These are phyloP conservation scores for Monascus purpureus DNA, from an alignment of 495 filamentous ascomycete species.

Conservation along the genomic window DNA sequence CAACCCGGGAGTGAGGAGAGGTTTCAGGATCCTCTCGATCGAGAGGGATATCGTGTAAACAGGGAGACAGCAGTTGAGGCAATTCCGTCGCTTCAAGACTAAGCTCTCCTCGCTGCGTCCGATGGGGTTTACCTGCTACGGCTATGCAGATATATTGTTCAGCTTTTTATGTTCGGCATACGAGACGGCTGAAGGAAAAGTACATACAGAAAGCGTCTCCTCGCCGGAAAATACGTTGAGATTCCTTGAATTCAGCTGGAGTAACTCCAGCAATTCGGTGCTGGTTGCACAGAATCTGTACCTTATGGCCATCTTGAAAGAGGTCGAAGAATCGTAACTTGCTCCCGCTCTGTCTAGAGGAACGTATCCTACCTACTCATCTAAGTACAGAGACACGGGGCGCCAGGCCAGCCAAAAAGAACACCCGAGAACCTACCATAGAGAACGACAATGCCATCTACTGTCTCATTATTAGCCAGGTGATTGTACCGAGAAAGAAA, in stretches of 20 bases:
- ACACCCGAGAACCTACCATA: conserved; percentile 29
- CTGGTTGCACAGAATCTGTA: conserved; percentile 64
- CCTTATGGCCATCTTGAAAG: conserved; percentile 47
- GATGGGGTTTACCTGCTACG: conserved; percentile 56
- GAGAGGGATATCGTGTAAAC: conserved; percentile 59
- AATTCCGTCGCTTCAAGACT: conserved; percentile 53
- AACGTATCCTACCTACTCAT: conserved; percentile 51
- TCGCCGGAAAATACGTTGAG: conserved; percentile 43
- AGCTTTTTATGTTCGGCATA: conserved; percentile 4
- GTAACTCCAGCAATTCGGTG: conserved; percentile 34
- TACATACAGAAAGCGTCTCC: conserved; percentile 69
- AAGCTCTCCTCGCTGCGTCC: conserved; percentile 62
- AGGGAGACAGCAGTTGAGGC: conserved; percentile 60
- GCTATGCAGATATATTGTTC: conserved; percentile 22
- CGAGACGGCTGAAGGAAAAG: conserved; percentile 6
- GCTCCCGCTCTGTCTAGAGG: conserved; percentile 42
- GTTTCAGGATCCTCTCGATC: conserved; percentile 50
- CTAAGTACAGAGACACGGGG: conserved; percentile 28
- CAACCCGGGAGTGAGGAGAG: conserved; percentile 53
- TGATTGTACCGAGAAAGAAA: conserved; percentile 24
- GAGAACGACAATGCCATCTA: conserved; percentile 28
- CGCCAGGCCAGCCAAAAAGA: too few species aligned
- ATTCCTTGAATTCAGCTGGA: conserved; percentile 39
- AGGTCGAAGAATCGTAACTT: conserved; percentile 80
- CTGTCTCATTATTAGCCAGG: conserved; percentile 29